Evolutionary conservation across 2,329 filamentous ascomycete species (phyloP).

Genomic region (Pseudocercospora crystallina): DNA sequence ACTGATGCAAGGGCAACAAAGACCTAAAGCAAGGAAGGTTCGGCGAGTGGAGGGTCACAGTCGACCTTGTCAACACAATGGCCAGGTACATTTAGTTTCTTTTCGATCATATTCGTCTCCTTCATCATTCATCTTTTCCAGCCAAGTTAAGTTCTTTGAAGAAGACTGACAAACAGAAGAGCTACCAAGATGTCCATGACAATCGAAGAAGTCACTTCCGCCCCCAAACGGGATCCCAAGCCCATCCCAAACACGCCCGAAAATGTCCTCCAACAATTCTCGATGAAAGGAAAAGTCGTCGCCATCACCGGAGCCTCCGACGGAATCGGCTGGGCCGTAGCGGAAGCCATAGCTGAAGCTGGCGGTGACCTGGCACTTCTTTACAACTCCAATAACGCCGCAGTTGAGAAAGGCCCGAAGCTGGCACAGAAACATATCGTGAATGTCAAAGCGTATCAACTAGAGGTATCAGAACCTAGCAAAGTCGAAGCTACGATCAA

Average conservation of each 20-base stretch:
- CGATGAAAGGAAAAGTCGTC: slow-evolving; percentile 75
- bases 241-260: slow-evolving; percentile 30
- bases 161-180: too few relatives aligned
- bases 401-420: slow-evolving; percentile 17
- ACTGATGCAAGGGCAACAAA: too few relatives aligned
- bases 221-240: slow-evolving; percentile 22
- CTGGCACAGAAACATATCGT: slow-evolving; percentile 25
- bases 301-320: slow-evolving; percentile 85
- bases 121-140: too few relatives aligned
- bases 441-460: slow-evolving; percentile 57
- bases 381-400: slow-evolving; percentile 74
- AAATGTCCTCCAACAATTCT: slow-evolving; percentile 55
- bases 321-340: slow-evolving; percentile 85
- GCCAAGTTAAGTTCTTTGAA: too few relatives aligned
- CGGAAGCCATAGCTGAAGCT: slow-evolving; percentile 81
- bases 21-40: too few relatives aligned
- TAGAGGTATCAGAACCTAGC: slow-evolving; percentile 71
- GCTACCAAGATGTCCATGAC: slow-evolving; percentile 34
- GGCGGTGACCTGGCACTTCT: slow-evolving; percentile 86
- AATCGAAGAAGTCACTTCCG: slow-evolving; percentile 27
- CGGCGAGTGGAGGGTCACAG: too few relatives aligned
- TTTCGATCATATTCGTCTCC: too few relatives aligned
- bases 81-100: too few relatives aligned
- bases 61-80: too few relatives aligned
- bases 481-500: slow-evolving; percentile 66